These are phyloP conservation scores for Chaetomium olivaceum DNA, from an alignment of 2,329 filamentous ascomycete genomes.

Conservation along the genomic window DNA sequence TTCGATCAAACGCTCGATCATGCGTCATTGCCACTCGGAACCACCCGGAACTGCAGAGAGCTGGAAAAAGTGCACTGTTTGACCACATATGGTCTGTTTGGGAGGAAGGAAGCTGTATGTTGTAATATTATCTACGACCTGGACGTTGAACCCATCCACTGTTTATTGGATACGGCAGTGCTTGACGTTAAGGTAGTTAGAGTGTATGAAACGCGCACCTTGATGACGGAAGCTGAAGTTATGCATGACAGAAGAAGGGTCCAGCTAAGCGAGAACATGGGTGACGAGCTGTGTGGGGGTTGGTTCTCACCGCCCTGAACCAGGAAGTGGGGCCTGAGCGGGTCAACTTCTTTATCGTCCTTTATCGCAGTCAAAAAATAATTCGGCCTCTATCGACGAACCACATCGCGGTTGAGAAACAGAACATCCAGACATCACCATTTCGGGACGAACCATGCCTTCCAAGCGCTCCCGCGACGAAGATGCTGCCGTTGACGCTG, in stretches of 20 bases:
- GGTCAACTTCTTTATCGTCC: background rate
- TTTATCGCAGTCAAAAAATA: conserved; percentile 10
- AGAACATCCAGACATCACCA: background rate
- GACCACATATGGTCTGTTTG: background rate
- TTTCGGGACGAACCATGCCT: conserved; percentile 49
- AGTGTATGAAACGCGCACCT: background rate
- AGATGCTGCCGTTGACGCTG: conserved; percentile 28
- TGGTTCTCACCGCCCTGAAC: background rate
- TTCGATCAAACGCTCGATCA: background rate
- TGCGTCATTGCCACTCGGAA: conserved; percentile 2
- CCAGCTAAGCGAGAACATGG: background rate
- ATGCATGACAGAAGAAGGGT: background rate
- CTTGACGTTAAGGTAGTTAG: too few relatives aligned
- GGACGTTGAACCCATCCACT: background rate
- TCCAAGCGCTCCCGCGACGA: conserved; percentile 57
- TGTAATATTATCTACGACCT: background rate
- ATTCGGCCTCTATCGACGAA: background rate
- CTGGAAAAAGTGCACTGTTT: background rate
- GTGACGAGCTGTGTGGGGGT: background rate
- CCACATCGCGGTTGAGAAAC: background rate
- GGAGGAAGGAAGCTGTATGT: background rate
- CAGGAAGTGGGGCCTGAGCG: background rate
- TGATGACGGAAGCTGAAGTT: background rate
- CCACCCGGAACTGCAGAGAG: background rate
- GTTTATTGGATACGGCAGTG: background rate